Base-by-base conservation (phyloP, 2,329 filamentous ascomycete species). In the Pseudomassariella vexata region DNA sequence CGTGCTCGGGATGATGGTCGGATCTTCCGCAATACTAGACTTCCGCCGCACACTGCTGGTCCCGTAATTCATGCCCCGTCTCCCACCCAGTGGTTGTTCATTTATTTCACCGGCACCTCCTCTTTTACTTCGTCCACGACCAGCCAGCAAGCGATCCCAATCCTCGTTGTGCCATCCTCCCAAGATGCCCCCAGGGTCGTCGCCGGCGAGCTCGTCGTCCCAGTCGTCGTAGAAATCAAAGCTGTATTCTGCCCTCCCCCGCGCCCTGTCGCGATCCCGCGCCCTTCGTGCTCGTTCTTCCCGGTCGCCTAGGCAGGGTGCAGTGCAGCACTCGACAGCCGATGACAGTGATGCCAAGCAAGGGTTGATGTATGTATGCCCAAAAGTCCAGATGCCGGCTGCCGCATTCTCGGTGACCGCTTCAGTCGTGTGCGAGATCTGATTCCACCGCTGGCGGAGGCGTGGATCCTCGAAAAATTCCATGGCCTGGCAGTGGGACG, bases 191-290 rank as follows among this genome's bases (percentile, higher is more conserved):
- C 78, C 72, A 20, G 65, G 66, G 30, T 74, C 71, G 19, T 52
- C 50, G 22, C 54, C 50, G 15, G 47, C 50, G 5, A 70, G 65
- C 29, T 76, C 72, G 34, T 73, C 68, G 39, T 95, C 87, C 90
- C 90, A 96, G 59, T 95, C 90, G 59, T 95, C 90, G 63, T 96
- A 96, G 56, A 96, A 96, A 57, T 95, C 90, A 55, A 96, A 96
- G 50, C 77, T 89, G 48, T 84, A 76, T 59, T 95, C 89, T 18
- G 88, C 84, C 31, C 78, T 60, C 3, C 76, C 77, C 39, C 63
- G 60, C 16, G 66, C 63, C 7, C 72, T 65, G 14, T 73, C 71
- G 26, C 82, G 74, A 48, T 87, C 79, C 39, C 81, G 68, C 27
- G 67, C 62, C 35, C 85, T 77, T 19, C 85, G 78, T 29, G 78